These are phyloP conservation scores for Petunia axillaris DNA, from an alignment of 257 asterid genomes.

Conservation along the genomic window DNA sequence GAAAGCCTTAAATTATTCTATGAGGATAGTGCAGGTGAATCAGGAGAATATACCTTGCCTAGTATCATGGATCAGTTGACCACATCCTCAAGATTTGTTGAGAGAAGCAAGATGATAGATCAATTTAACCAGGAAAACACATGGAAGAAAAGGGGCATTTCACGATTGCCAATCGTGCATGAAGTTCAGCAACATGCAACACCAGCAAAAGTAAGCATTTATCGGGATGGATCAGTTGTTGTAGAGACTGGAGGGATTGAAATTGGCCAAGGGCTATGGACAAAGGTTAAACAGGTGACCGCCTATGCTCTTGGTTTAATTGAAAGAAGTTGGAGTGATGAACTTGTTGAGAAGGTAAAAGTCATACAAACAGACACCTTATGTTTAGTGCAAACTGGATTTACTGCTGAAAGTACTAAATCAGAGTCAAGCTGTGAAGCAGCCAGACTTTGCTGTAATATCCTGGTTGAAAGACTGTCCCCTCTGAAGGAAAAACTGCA, in stretches of 20 bases:
- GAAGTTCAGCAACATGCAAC: slow-evolving; percentile 43
- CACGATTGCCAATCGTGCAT: slow-evolving; percentile 63
- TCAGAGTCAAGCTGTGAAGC: slow-evolving; percentile 86
- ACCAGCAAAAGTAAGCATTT: slow-evolving; percentile 74
- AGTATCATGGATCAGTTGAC: slow-evolving; percentile 60
- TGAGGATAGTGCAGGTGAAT: slow-evolving; percentile 43
- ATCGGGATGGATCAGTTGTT: slow-evolving; percentile 64
- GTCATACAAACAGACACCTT: slow-evolving; percentile 72
- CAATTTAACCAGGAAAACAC: slow-evolving; percentile 43
- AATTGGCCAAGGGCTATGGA: slow-evolving; percentile 79
- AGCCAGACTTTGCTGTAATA: slow-evolving; percentile 61
- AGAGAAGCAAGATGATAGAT: slow-evolving; percentile 42
- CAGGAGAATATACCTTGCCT: slow-evolving; percentile 56
- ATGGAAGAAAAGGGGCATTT: slow-evolving; percentile 75
- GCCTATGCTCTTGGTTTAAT: slow-evolving; percentile 61
- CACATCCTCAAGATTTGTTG: slow-evolving; percentile 39
- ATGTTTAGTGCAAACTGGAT: slow-evolving; percentile 71
- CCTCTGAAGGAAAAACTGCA: slow-evolving; percentile 52
- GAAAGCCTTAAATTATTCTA: slow-evolving; percentile 59
- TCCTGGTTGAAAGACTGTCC: slow-evolving; percentile 58
- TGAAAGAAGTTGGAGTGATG: slow-evolving; percentile 51
- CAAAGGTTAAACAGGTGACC: slow-evolving; percentile 68
- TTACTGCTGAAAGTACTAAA: slow-evolving; percentile 74
- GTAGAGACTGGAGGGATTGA: slow-evolving; percentile 83
- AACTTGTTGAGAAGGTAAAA: slow-evolving; percentile 61